These are phyloP conservation scores for Lodderomyces pseudojiufengensis DNA, from an alignment of 1,139 yeast species.

Conservation along the genomic window DNA sequence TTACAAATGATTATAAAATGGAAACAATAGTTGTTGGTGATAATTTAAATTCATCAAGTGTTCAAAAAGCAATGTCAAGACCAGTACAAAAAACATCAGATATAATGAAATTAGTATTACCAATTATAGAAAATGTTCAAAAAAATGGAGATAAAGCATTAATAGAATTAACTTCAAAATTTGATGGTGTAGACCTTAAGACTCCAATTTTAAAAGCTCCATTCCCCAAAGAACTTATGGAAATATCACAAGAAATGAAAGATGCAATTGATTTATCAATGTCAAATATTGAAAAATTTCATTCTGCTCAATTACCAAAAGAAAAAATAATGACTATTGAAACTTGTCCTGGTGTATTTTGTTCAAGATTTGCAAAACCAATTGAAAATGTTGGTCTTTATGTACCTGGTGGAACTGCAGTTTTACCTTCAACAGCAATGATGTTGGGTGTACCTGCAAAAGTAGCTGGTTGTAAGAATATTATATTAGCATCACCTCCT, in stretches of 20 bases:
- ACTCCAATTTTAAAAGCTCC: conserved; percentile 85
- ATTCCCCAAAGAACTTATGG: conserved; percentile 72
- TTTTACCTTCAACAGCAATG: conserved; percentile 93
- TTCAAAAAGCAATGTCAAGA: conserved; percentile 65
- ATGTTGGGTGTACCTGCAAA: conserved; percentile 99
- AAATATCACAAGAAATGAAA: conserved; percentile 71
- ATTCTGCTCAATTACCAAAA: conserved; percentile 79
- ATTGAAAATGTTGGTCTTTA: conserved; percentile 92
- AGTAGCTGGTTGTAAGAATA: conserved; percentile 95
- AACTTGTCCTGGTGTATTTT: conserved; percentile 88
- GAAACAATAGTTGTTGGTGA: conserved; percentile 50
- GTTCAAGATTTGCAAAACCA: conserved; percentile 94
- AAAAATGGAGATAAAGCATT: conserved; percentile 81
- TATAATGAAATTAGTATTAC: conserved; percentile 87
- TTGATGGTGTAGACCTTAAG: conserved; percentile 73
- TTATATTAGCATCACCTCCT: conserved; percentile 97
- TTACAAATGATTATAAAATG: conserved; percentile 45
- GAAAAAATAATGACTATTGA: conserved; percentile 77
- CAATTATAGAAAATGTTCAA: conserved; percentile 78
- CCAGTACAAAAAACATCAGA: conserved; percentile 91
- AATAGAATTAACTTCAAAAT: conserved; percentile 80
- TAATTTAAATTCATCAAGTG: conserved; percentile 39
- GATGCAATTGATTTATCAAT: conserved; percentile 86
- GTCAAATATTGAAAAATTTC: conserved; percentile 86
- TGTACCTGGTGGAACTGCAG: conserved; percentile 99